Conservation (phyloP, 371 early-diverging fungal species). For the Lichtheimia ornata region DNA sequence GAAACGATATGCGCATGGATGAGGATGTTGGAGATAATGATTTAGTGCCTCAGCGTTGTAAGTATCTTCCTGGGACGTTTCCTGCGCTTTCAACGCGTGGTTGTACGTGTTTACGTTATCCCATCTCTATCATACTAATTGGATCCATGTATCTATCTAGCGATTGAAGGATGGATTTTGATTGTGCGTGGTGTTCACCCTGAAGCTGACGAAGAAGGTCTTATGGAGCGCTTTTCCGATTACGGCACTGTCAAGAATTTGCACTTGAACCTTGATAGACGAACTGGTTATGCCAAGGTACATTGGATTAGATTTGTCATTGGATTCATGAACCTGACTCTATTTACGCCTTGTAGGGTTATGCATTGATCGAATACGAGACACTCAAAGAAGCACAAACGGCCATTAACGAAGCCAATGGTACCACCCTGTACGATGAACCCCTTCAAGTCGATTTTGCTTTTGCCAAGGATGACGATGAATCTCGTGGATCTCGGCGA, state of each 20-base stretch:
- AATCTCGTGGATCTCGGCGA: slow-evolving; percentile 10
- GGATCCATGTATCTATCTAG: slow-evolving; percentile 33
- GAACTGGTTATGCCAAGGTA: slow-evolving; percentile 95
- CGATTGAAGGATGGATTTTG: slow-evolving; percentile 96
- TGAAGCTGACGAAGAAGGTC: slow-evolving; percentile 92
- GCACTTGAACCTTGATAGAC: slow-evolving; percentile 91
- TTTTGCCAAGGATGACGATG: slow-evolving; percentile 58
- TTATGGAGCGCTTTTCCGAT: slow-evolving; percentile 87
- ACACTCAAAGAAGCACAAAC: slow-evolving; percentile 78
- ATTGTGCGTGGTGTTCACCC: slow-evolving; percentile 90
- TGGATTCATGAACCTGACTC: background rate
- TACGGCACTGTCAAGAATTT: slow-evolving; percentile 87
- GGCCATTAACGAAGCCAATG: slow-evolving; percentile 77
- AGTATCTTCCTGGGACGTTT: slow-evolving; percentile 11
- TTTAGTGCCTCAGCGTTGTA: slow-evolving; percentile 66
- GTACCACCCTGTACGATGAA: slow-evolving; percentile 72
- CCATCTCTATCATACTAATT: background rate
- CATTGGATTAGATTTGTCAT: background rate
- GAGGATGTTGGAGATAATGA: slow-evolving; percentile 26
- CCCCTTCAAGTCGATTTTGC: slow-evolving; percentile 82
- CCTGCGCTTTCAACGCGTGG: background rate
- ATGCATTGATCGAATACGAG: slow-evolving; percentile 91
- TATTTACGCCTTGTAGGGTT: slow-evolving; percentile 69
- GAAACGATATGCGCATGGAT: slow-evolving; percentile 12
- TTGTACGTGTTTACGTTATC: no score